Evolutionary conservation across 2,329 filamentous ascomycete genomes (phyloP).

Genomic region (Aspergillus fijiensis): DNA sequence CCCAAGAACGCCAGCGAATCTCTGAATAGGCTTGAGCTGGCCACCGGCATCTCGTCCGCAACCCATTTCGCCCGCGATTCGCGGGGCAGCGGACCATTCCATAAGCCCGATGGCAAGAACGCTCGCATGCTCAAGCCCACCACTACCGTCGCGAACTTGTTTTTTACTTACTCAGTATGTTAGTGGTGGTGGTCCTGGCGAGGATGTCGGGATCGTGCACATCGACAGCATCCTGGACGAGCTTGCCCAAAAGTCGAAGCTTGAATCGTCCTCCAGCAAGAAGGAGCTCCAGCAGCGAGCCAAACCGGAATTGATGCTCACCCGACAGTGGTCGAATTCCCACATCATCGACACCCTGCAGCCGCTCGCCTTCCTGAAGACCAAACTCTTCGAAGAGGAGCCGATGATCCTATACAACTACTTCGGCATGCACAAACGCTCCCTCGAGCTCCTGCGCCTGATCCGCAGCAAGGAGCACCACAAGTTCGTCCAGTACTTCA

Average conservation of each 20-base stretch:
- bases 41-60: conserved; percentile 27
- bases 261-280: conserved; percentile 6
- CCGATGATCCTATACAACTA: conserved; percentile 30
- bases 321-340: conserved; percentile 22
- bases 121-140: conserved; percentile 24
- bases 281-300: conserved; percentile 9
- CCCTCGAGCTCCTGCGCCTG: conserved; percentile 25
- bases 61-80: conserved; percentile 30
- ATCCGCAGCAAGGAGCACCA: conserved; percentile 29
- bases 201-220: conserved; percentile 14
- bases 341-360: conserved; percentile 24
- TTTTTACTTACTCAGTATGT: conserved; percentile 21
- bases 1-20: conserved; percentile 29
- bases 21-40: conserved; percentile 29
- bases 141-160: conserved; percentile 26
- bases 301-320: conserved; percentile 5
- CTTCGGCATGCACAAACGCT: conserved; percentile 32
- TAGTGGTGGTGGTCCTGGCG: conserved; percentile 3
- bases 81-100: conserved; percentile 14
- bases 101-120: conserved; percentile 24
- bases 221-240: conserved; percentile 21
- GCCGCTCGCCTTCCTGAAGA: conserved; percentile 27
- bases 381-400: conserved; percentile 28
- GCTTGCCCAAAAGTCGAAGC: conserved; percentile 19
- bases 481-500: conserved; percentile 31